A percentile compares a stretch with the other conserved stretches of the same genome.
These are phyloP conservation scores for Gastroboletus turbinatus DNA, from an alignment of 1,284 basidiomycete species.

Conservation along the genomic window DNA sequence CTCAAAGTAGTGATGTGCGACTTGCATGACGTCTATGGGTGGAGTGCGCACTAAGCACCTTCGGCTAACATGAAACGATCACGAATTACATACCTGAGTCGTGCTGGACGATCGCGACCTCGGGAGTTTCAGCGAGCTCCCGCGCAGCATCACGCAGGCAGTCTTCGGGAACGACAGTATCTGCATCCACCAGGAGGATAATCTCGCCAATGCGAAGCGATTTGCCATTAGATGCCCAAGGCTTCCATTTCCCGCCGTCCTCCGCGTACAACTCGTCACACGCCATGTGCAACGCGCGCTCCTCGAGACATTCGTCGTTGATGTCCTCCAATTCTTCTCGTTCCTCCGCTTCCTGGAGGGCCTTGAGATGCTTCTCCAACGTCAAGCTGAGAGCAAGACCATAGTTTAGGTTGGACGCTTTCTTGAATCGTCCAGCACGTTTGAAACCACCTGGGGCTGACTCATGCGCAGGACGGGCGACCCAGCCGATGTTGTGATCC, in stretches of 20 bases:
- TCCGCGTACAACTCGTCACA: slow-evolving; percentile 65
- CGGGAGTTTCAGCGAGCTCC: slow-evolving; percentile 62
- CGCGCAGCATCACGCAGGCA: slow-evolving; percentile 83
- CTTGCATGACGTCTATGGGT: slow-evolving; percentile 74
- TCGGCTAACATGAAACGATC: not conserved
- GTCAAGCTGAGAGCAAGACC: slow-evolving; percentile 67
- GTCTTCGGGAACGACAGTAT: slow-evolving; percentile 83
- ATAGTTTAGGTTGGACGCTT: slow-evolving; percentile 88
- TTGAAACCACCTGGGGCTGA: slow-evolving; percentile 52
- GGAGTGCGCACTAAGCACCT: not conserved
- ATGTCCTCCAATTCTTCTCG: slow-evolving; percentile 33
- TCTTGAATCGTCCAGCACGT: slow-evolving; percentile 87
- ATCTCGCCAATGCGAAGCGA: slow-evolving; percentile 62
- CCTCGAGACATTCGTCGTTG: slow-evolving; percentile 54
- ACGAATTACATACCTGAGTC: slow-evolving; percentile 52
- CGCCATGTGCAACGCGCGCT: slow-evolving; percentile 62
- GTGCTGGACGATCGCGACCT: slow-evolving; percentile 84
- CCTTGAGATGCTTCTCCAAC: slow-evolving; percentile 58
- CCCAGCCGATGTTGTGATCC: slow-evolving; percentile 83
- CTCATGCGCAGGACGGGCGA: slow-evolving; percentile 69
- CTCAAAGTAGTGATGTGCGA: slow-evolving; percentile 84
- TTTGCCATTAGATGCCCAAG: slow-evolving; percentile 65
- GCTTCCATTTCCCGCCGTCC: slow-evolving; percentile 56
- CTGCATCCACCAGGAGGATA: slow-evolving; percentile 75
- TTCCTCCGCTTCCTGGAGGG: slow-evolving; percentile 46